Conservation (phyloP, 169 alveolate species). For the Eimeria maxima region DNA sequence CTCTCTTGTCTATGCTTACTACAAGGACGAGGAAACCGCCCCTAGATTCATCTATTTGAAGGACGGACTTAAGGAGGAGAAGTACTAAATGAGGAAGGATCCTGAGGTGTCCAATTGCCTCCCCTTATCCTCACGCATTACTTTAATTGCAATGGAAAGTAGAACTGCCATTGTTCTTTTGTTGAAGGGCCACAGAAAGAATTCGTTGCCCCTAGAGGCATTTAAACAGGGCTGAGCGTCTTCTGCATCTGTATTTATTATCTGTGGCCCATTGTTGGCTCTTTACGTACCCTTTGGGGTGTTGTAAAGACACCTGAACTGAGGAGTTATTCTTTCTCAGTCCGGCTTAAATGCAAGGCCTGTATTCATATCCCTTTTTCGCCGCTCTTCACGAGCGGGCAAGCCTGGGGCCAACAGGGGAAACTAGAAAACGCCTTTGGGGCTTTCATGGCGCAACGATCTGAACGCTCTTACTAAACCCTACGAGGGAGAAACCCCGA, state of each 20-base stretch:
- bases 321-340: no score
- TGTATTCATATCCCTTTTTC: no score
- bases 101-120: no score
- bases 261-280: no score
- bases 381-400: no score
- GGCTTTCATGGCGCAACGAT: no score
- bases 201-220: neutral
- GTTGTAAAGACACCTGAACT: constrained; percentile 3
- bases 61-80: constrained; percentile 95
- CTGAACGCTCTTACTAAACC: no score
- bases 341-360: no score
- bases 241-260: no score
- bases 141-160: neutral
- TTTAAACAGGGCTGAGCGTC: no score
- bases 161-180: neutral
- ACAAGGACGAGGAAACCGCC: constrained; percentile 96
- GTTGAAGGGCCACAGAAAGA: neutral
- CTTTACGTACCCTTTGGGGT: neutral
- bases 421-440: no score
- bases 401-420: no score
- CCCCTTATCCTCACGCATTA: neutral
- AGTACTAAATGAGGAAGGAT: constrained; percentile 86
- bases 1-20: constrained; percentile 93
- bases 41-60: constrained; percentile 95
- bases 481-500: neutral